These are phyloP conservation scores for Sanguinoderma infundibulare DNA, from an alignment of 1,284 basidiomycete species.

Conservation along the genomic window DNA sequence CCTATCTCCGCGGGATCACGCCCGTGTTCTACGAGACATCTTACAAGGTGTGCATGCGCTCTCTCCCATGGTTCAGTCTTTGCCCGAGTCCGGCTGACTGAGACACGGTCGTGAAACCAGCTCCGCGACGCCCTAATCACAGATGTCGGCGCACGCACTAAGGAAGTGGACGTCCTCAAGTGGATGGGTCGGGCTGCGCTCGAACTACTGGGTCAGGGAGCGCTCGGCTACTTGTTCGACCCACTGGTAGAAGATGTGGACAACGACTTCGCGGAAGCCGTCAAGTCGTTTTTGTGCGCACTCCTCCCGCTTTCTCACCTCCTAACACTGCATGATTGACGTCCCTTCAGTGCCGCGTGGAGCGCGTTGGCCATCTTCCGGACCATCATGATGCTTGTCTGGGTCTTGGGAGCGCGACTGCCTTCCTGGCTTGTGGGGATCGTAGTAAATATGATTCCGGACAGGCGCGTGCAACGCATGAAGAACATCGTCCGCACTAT, in stretches of 20 bases:
- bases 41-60: slow-evolving; percentile 4
- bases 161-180: slow-evolving; percentile 39
- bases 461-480: slow-evolving; percentile 36
- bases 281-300: slow-evolving; percentile 30
- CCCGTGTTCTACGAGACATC: slow-evolving; percentile 11
- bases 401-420: not conserved
- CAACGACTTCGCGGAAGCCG: slow-evolving; percentile 30
- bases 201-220: slow-evolving; percentile 45
- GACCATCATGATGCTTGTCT: slow-evolving; percentile 10
- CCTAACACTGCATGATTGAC: not conserved
- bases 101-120: slow-evolving; percentile 3
- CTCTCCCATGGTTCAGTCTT: too few species aligned
- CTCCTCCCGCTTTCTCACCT: not conserved
- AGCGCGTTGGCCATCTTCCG: slow-evolving; percentile 1
- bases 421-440: slow-evolving; percentile 40
- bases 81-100: not conserved
- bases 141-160: slow-evolving; percentile 20
- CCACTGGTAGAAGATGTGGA: slow-evolving; percentile 33
- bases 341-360: not conserved
- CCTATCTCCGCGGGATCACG: slow-evolving; percentile 13
- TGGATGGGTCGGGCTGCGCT: slow-evolving; percentile 42
- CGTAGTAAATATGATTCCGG: slow-evolving; percentile 41
- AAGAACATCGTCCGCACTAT: slow-evolving; percentile 44
- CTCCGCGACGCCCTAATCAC: slow-evolving; percentile 25
- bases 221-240: slow-evolving; percentile 44